phyloP scores from a whole-genome alignment of 2,329 filamentous ascomycete genomes.

The Biscogniauxia mediterranea region DNA sequence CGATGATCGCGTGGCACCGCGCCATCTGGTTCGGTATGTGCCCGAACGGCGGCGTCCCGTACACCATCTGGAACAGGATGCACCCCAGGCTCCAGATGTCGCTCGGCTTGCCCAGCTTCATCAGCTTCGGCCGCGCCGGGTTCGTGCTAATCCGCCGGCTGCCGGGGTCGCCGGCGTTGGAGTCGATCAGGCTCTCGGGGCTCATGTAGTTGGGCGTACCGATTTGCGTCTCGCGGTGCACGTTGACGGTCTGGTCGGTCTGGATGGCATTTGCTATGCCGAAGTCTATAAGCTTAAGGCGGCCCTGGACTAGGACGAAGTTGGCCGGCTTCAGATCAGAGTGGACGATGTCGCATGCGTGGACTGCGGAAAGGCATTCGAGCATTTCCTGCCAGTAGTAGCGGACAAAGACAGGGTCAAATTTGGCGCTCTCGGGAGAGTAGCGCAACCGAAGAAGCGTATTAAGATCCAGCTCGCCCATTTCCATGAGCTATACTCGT shows the following conservation, averaged over 20 bases:
- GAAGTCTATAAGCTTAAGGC: constrained; percentile 95
- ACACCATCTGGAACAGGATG: constrained; percentile 97
- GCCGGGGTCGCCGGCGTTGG: constrained; percentile 54
- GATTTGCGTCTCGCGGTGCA: constrained; percentile 92
- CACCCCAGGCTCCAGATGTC: constrained; percentile 97
- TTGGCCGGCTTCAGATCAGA: constrained; percentile 97
- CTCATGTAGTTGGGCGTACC: constrained; percentile 99
- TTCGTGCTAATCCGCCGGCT: constrained; percentile 36
- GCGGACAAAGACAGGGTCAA: constrained; percentile 90
- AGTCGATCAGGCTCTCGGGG: constrained; percentile 88
- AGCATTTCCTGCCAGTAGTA: constrained; percentile 99
- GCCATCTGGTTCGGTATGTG: constrained; percentile 87
- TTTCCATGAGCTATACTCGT: constrained; percentile 77
- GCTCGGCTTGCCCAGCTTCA: constrained; percentile 93
- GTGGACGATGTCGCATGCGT: constrained; percentile 89
- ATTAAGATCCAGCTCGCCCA: constrained; percentile 91
- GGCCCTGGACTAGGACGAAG: constrained; percentile 87
- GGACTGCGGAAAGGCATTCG: constrained; percentile 86
- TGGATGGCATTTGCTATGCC: constrained; percentile 98
- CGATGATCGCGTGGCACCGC: constrained; percentile 82
- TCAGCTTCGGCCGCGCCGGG: constrained; percentile 63
- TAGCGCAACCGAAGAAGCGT: constrained; percentile 74
- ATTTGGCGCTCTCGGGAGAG: constrained; percentile 68
- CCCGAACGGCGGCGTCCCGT: constrained; percentile 92
- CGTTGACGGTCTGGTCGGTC: constrained; percentile 92